Base-by-base conservation (phyloP, 2,329 filamentous ascomycete species). In the Claviceps capensis region DNA sequence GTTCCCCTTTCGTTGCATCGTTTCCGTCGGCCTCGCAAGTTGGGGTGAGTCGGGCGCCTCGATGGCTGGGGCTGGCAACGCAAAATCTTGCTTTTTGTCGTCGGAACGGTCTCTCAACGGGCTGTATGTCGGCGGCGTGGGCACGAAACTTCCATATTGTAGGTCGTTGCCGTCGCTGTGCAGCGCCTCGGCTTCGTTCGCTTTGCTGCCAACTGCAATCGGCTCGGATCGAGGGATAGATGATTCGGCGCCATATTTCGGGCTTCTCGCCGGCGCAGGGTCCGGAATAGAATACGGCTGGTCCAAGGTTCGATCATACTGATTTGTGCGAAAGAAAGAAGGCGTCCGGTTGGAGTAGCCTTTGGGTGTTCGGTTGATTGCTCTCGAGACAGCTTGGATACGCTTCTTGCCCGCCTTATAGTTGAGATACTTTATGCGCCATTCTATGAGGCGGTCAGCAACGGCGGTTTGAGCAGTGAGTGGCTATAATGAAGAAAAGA, bases 391-490 rank as follows among this genome's bases (percentile, higher is more conserved):
- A 52, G 82, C 82, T 68, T 96, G 97, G 67, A 97, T 77, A 65
- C 89, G 85, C 71, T 96, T 96, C 72, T 97, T 97, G 55, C 89
- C 91, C 52, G 82, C 82, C 76, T 95, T 95, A 75, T 97, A 97
- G 69, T 96, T 82, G 60, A 97, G 78, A 67, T 96, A 97, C 68
- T 95, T 95, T 66, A 83, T 79, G 62, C 86, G 82, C 91, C 91
- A 97, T 79, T 97, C 81, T 83, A 59, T 30, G 14, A 48, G 23
- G 16, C 14, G 41, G 54, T 57, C 22, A 57, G 54, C 34, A 26
- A 30, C 16, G 8, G 30, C 26, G 34, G 6, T 23, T 17, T 34
- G 43, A 30, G 43, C 14, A 46, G n/a, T 17, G 6, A 5, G 19
- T 26, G 8, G 23, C 36, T 22, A 3, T 34, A 38, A 22, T 23